A percentile compares a stretch with the other conserved stretches of the same genome.
These are phyloP conservation scores for Brassica hybrid DNA, from an alignment of 441 rosid genomes.

Conservation along the genomic window DNA sequence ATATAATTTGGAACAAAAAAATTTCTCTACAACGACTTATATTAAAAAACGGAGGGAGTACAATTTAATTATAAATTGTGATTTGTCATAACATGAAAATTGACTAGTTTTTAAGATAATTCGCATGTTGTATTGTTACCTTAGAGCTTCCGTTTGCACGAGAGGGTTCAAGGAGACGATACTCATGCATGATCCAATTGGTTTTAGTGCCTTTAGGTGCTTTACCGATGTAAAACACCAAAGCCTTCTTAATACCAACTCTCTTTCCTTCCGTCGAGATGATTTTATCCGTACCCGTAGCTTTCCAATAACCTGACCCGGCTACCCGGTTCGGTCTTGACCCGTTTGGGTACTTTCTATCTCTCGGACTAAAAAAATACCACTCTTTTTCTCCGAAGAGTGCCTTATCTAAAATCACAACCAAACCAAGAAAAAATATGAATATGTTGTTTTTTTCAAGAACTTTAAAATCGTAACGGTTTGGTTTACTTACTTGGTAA, in stretches of 20 bases:
- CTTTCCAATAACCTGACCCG: conserved; percentile 96
- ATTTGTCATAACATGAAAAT: too few species aligned
- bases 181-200: conserved; percentile 99
- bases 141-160: not conserved
- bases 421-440: not conserved
- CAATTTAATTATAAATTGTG: too few species aligned
- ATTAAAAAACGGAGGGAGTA: too few species aligned
- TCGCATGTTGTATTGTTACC: too few species aligned
- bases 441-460: not conserved
- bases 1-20: too few species aligned
- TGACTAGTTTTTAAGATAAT: too few species aligned
- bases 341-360: conserved; percentile 93
- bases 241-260: conserved; percentile 92
- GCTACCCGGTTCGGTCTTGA: conserved; percentile 95
- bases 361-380: conserved; percentile 93
- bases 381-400: conserved; percentile 93
- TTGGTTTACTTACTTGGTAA: conserved; percentile 65
- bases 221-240: conserved; percentile 86
- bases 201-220: conserved; percentile 97
- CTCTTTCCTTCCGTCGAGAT: conserved; percentile 73
- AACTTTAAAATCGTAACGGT: not conserved
- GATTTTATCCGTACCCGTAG: conserved; percentile 88
- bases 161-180: conserved; percentile 63
- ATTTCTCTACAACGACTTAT: too few species aligned
- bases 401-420: conserved; percentile 65